Conservation (phyloP, 208 protist genomes). For the Trichomonas gallinae region DNA sequence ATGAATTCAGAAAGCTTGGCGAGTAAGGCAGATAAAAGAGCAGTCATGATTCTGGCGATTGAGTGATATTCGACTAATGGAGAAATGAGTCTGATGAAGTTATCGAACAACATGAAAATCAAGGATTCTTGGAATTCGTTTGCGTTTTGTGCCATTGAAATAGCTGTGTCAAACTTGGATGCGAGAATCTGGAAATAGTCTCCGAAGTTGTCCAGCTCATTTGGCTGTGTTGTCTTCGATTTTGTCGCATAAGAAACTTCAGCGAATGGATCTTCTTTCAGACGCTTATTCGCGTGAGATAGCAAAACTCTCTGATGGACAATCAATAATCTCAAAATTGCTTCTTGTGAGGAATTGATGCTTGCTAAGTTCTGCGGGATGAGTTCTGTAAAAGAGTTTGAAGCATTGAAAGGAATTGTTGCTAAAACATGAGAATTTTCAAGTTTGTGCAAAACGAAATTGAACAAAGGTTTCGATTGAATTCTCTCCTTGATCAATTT, state of each 20-base stretch:
- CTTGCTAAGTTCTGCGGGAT: not conserved
- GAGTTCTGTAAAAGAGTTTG: not conserved
- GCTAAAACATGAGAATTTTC: not conserved
- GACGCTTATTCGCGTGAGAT: not conserved
- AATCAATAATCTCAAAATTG: not conserved
- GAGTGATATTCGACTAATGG: not conserved
- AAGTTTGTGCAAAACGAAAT: not conserved
- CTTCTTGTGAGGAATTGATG: too few relatives aligned
- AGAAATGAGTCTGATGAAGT: not conserved
- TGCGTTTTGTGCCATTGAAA: not conserved
- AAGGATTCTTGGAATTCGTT: not conserved
- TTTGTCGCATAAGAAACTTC: not conserved
- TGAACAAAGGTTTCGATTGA: not conserved
- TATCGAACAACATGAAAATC: not conserved
- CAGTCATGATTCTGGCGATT: not conserved
- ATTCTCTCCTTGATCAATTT: not conserved
- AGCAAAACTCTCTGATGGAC: not conserved
- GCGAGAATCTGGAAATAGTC: not conserved
- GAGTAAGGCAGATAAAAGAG: not conserved
- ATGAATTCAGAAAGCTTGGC: not conserved
- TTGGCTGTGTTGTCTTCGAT: too few relatives aligned
- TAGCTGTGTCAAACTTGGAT: not conserved
- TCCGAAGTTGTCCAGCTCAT: not conserved
- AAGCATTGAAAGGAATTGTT: not conserved
- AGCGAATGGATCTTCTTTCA: not conserved